These are phyloP conservation scores for Scheffersomyces titani DNA, from an alignment of 1,139 yeast genomes.

Conservation along the genomic window DNA sequence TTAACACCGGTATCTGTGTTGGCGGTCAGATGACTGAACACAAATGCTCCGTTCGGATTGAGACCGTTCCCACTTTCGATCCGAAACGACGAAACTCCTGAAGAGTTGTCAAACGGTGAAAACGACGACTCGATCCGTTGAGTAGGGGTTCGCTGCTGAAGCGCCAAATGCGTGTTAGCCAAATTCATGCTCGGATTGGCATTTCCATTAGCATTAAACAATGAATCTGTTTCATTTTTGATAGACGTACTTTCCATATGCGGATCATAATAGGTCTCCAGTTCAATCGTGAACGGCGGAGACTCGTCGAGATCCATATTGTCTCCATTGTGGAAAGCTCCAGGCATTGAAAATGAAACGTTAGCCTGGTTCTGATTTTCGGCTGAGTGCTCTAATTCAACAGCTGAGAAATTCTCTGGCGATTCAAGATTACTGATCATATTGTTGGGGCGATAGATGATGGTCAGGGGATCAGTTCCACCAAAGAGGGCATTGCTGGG, in stretches of 20 bases:
- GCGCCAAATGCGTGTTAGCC: background rate
- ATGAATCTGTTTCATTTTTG: constrained; percentile 7
- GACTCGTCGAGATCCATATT: constrained; percentile 42
- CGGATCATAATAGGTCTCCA: constrained; percentile 27
- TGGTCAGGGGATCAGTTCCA: constrained; percentile 3
- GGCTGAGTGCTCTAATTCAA: background rate
- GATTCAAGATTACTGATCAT: constrained; percentile 3
- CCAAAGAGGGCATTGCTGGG: constrained; percentile 2
- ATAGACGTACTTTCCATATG: constrained; percentile 2
- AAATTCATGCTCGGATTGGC: background rate
- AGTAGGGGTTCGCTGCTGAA: background rate
- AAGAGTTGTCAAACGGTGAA: constrained; percentile 11
- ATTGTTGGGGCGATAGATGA: constrained; percentile 4
- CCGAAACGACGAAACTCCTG: constrained; percentile 10
- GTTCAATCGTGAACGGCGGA: constrained; percentile 43
- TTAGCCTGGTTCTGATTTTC: constrained; percentile 6
- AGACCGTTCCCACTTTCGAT: background rate
- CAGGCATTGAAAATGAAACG: constrained; percentile 28
- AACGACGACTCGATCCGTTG: background rate
- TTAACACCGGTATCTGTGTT: background rate
- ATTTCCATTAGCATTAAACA: constrained; percentile 2
- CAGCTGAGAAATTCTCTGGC: background rate
- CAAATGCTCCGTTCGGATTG: background rate
- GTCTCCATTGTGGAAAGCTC: constrained; percentile 30
- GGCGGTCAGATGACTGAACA: background rate